Percentiles rank a stretch among this genome's conserved stretches.
Conservation (phyloP, 2,329 filamentous ascomycete genomes). For the Davidsoniella virescens region DNA sequence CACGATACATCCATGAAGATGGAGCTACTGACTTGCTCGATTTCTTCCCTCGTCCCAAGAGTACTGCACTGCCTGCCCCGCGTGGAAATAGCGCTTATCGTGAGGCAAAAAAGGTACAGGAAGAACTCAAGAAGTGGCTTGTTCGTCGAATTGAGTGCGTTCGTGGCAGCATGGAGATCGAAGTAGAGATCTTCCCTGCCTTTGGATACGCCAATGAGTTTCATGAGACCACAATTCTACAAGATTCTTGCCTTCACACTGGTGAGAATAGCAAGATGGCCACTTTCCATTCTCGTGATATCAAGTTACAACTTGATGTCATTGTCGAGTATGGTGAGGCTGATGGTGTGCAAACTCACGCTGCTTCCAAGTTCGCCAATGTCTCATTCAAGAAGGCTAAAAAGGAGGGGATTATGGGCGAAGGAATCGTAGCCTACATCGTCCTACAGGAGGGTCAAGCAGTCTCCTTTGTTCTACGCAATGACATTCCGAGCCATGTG, state of each 20-base stretch:
- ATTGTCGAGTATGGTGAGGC: slow-evolving; percentile 44
- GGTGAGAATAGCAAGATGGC: slow-evolving; percentile 39
- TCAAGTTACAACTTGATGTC: slow-evolving; percentile 51
- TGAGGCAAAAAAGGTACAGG: slow-evolving; percentile 36
- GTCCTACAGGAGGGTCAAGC: slow-evolving; percentile 48
- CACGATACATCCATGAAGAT: slow-evolving; percentile 60
- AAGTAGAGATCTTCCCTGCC: slow-evolving; percentile 56
- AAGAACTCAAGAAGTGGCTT: slow-evolving; percentile 54
- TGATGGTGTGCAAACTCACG: slow-evolving; percentile 14
- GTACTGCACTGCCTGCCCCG: slow-evolving; percentile 33
- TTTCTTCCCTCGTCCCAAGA: slow-evolving; percentile 58
- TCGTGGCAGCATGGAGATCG: slow-evolving; percentile 44
- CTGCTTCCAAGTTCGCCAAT: slow-evolving; percentile 15
- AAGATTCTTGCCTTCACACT: slow-evolving; percentile 25
- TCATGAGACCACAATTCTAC: slow-evolving; percentile 42
- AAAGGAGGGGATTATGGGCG: slow-evolving; percentile 36
- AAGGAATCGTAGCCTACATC: slow-evolving; percentile 46
- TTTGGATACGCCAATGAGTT: slow-evolving; percentile 52
- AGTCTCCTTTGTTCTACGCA: slow-evolving; percentile 52
- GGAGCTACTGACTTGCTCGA: slow-evolving; percentile 59
- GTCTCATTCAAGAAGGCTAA: slow-evolving; percentile 39
- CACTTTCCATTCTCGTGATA: slow-evolving; percentile 41
- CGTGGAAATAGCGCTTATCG: slow-evolving; percentile 35
- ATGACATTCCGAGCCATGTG: slow-evolving; percentile 41
- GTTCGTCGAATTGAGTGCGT: slow-evolving; percentile 58